phyloP scores from a whole-genome alignment of 164 flowering plant genomes.

The Nymphaea thermarum region DNA sequence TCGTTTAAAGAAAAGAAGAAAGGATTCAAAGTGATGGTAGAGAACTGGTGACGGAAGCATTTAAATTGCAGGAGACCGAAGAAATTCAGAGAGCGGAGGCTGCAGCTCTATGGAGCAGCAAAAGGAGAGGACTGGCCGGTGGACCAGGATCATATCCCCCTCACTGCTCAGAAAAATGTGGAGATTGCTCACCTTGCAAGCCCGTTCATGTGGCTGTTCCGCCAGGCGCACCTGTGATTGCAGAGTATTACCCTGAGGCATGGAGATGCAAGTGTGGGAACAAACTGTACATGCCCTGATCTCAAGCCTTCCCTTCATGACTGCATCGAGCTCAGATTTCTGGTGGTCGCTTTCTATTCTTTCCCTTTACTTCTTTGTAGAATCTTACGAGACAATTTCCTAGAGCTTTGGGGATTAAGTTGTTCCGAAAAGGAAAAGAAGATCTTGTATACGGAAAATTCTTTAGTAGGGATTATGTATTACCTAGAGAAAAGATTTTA shows the following conservation, averaged over 20 bases:
- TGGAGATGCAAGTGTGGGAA: slow-evolving; percentile 85
- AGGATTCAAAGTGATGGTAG: no score
- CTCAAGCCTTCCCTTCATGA: background rate
- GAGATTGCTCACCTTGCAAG: slow-evolving; percentile 58
- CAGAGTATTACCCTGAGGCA: slow-evolving; percentile 71
- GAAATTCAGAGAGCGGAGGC: background rate
- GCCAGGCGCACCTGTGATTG: slow-evolving; percentile 53
- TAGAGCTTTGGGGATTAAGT: background rate
- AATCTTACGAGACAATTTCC: background rate
- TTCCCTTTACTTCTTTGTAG: background rate
- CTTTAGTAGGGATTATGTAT: background rate
- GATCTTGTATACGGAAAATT: background rate
- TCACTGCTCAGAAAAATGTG: slow-evolving; percentile 45
- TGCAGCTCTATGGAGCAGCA: background rate
- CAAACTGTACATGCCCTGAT: slow-evolving; percentile 53
- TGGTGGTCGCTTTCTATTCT: background rate
- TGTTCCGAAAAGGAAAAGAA: no score
- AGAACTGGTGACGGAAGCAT: no score
- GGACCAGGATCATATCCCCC: slow-evolving; percentile 66
- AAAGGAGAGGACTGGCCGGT: slow-evolving; percentile 26
- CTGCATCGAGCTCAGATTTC: background rate
- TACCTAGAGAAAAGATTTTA: background rate
- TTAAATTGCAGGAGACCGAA: background rate
- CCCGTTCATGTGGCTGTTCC: slow-evolving; percentile 72
- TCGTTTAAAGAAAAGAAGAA: no score